A percentile compares a stretch with the other conserved stretches of the same genome.
Evolutionary conservation across 179 eudicot genomes (phyloP).

Genomic region (Camellia oleifera): DNA sequence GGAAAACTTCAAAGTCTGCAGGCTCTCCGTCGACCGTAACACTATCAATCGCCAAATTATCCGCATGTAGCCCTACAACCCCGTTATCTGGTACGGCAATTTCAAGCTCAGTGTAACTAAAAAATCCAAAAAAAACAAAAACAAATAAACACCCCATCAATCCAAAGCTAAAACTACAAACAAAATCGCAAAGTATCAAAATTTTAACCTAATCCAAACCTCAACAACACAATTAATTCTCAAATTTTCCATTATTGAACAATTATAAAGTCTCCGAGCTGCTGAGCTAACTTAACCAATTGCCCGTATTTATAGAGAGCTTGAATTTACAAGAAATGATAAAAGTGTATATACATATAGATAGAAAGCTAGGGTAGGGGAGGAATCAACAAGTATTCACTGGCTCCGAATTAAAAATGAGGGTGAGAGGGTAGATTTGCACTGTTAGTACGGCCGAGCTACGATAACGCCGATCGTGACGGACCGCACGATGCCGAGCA

Average conservation of each 20-base stretch:
- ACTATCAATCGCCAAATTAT: conserved; percentile 85
- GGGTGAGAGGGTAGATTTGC: too few relatives aligned
- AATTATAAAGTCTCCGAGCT: not conserved
- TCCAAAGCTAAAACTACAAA: not conserved
- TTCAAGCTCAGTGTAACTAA: conserved; percentile 85
- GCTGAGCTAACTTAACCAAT: not conserved
- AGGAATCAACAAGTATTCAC: not conserved
- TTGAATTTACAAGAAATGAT: not conserved
- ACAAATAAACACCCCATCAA: not conserved
- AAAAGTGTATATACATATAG: not conserved
- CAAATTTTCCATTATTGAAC: not conserved
- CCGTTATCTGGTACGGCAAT: conserved; percentile 80
- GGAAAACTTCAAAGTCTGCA: conserved; percentile 83
- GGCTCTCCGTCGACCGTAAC: conserved; percentile 86
- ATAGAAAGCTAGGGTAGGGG: conserved; percentile 1
- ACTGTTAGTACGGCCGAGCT: too few relatives aligned
- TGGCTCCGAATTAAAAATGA: not conserved
- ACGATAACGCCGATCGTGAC: too few relatives aligned
- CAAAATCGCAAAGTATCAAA: not conserved
- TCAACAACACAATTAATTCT: conserved; percentile 4
- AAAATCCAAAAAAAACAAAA: not conserved
- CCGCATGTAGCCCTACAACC: conserved; percentile 86
- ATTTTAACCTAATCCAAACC: not conserved
- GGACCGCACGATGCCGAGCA: too few relatives aligned
- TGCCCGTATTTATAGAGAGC: not conserved